Conservation (phyloP, 495 filamentous ascomycete genomes). For the Rusavskia elegans region DNA sequence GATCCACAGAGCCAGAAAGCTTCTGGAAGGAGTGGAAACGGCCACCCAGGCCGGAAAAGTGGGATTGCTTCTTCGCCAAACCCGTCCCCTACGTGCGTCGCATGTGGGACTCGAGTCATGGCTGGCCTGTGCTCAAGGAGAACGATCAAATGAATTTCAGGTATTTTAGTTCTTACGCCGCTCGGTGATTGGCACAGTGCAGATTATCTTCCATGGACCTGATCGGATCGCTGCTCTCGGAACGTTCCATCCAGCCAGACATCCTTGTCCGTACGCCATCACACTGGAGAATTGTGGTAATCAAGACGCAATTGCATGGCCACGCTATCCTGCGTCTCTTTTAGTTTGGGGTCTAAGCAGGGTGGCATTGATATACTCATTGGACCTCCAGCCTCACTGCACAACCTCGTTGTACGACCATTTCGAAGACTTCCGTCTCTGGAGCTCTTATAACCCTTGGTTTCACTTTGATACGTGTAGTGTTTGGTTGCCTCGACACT, state of each 20-base stretch:
- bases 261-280: neutral
- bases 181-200: neutral
- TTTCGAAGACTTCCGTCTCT: neutral
- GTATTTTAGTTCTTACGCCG: neutral
- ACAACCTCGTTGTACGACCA: no score
- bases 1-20: neutral
- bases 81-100: neutral
- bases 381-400: neutral
- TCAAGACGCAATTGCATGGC: neutral
- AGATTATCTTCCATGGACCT: neutral
- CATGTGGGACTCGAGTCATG: constrained; percentile 1
- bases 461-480: constrained; percentile 4
- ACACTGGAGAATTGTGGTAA: neutral
- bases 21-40: neutral
- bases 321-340: neutral
- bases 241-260: neutral
- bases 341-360: neutral
- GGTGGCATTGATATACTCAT: neutral
- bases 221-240: neutral
- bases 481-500: constrained; percentile 10
- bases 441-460: neutral
- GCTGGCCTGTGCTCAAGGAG: neutral
- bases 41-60: neutral
- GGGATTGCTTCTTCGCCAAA: neutral
- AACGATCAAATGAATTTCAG: neutral